Conservation (phyloP, 1,139 yeast genomes). For the Geotrichum carabidarum region DNA sequence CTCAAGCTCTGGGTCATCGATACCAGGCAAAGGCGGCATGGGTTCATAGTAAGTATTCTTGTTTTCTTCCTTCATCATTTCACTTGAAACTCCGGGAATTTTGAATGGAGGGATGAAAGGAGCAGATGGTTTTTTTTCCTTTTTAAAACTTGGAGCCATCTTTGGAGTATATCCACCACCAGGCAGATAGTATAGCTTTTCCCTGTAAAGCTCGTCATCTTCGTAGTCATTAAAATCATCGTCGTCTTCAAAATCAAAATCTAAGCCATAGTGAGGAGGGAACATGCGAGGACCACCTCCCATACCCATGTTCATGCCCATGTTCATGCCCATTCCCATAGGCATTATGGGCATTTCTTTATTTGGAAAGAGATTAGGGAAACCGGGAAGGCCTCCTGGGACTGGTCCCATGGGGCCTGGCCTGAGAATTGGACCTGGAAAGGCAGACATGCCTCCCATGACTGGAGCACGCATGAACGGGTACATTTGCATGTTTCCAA, state of each 20-base stretch:
- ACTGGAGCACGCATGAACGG: not conserved
- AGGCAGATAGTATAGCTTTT: not conserved
- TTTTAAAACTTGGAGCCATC: not conserved
- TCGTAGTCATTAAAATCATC: not conserved
- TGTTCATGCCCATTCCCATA: not conserved
- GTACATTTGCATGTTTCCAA: too few relatives aligned
- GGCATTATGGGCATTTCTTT: not conserved
- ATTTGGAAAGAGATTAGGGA: too few relatives aligned
- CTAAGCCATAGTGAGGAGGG: not conserved
- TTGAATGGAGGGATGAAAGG: constrained; percentile 1
- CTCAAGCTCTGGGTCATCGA: constrained; percentile 8
- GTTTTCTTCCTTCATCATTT: not conserved
- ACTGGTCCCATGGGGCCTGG: not conserved
- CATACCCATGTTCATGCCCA: not conserved
- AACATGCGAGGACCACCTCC: not conserved
- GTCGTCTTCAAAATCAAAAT: not conserved
- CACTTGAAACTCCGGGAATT: not conserved
- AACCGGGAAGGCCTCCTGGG: not conserved
- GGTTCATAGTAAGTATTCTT: constrained; percentile 5
- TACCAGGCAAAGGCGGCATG: constrained; percentile 12
- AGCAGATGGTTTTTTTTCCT: not conserved
- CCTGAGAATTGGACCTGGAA: not conserved
- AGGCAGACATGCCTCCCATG: not conserved
- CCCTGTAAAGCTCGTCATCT: not conserved
- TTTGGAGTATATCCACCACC: not conserved